phyloP scores from a whole-genome alignment of 768 basidiomycete species.

The Panus rudis region DNA sequence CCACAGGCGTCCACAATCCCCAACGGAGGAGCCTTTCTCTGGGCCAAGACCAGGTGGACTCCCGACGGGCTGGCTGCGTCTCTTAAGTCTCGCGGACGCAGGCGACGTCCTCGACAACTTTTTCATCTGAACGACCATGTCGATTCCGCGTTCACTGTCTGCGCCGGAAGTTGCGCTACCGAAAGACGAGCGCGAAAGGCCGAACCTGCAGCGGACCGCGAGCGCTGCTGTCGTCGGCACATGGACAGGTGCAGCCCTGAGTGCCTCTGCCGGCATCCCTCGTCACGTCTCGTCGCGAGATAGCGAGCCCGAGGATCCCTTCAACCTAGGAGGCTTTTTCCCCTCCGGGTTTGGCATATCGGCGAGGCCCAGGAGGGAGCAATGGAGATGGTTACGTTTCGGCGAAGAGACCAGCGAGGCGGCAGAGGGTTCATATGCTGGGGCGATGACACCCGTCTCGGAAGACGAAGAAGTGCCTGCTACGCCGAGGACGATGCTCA shows the following conservation, averaged over 20 bases:
- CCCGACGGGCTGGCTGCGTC: no score
- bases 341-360: slow-evolving; percentile 21
- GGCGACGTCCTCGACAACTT: no score
- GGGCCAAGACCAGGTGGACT: no score
- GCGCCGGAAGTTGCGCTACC: slow-evolving; percentile 15
- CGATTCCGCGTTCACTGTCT: slow-evolving; percentile 26
- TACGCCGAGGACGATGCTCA: slow-evolving; percentile 23
- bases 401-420: slow-evolving; percentile 17
- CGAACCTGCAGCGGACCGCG: slow-evolving; percentile 13
- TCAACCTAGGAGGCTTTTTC: slow-evolving; percentile 44
- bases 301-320: slow-evolving; percentile 35
- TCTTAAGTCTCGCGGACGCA: no score
- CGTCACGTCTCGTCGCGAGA: slow-evolving; percentile 16
- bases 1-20: no score
- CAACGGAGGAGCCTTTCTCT: no score
- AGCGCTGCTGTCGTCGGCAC: slow-evolving; percentile 10
- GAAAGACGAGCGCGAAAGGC: slow-evolving; percentile 3
- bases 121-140: slow-evolving; percentile 27
- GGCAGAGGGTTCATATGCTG: no score
- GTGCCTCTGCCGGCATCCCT: slow-evolving; percentile 4
- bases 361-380: slow-evolving; percentile 18
- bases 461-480: slow-evolving; percentile 15
- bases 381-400: slow-evolving; percentile 37
- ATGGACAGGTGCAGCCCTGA: not conserved
- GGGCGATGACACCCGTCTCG: slow-evolving; percentile 16